Conservation (phyloP, 805 yeast genomes). For the Debaryomyces prosopidis region DNA sequence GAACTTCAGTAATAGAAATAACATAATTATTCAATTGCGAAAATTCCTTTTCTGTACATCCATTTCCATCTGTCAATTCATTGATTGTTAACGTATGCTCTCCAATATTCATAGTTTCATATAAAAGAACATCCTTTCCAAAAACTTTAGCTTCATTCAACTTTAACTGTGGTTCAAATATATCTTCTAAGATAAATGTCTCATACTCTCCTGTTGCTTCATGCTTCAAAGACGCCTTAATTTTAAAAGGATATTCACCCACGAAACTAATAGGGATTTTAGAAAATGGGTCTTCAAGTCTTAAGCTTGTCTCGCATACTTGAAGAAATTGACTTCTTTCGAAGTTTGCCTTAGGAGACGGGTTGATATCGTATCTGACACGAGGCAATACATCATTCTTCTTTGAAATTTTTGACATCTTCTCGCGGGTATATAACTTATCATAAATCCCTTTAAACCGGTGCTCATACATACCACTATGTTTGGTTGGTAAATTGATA, state of each 20-base stretch:
- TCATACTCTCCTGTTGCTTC: slow-evolving; percentile 58
- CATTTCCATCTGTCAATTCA: slow-evolving; percentile 64
- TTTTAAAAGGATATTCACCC: slow-evolving; percentile 64
- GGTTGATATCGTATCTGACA: slow-evolving; percentile 46
- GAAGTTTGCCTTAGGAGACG: slow-evolving; percentile 63
- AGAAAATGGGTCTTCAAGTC: slow-evolving; percentile 23
- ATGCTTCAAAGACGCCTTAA: slow-evolving; percentile 59
- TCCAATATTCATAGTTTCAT: slow-evolving; percentile 57
- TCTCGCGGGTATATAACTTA: slow-evolving; percentile 51
- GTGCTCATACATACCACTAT: slow-evolving; percentile 63
- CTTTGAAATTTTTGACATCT: slow-evolving; percentile 6
- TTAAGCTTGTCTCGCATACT: slow-evolving; percentile 40
- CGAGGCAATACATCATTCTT: slow-evolving; percentile 11
- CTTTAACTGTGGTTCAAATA: slow-evolving; percentile 27
- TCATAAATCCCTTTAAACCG: slow-evolving; percentile 66
- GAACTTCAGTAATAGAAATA: slow-evolving; percentile 73
- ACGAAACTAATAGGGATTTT: slow-evolving; percentile 51
- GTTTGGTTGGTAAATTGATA: slow-evolving; percentile 40
- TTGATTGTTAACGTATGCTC: slow-evolving; percentile 61
- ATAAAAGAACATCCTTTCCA: slow-evolving; percentile 17
- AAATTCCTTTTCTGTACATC: slow-evolving; percentile 57
- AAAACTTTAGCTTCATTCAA: slow-evolving; percentile 13
- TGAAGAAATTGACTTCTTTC: slow-evolving; percentile 49
- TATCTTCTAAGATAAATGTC: slow-evolving; percentile 42
- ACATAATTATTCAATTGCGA: slow-evolving; percentile 39